phyloP scores from a whole-genome alignment of 176 grass and related monocot species.

The Ensete glaucum region DNA sequence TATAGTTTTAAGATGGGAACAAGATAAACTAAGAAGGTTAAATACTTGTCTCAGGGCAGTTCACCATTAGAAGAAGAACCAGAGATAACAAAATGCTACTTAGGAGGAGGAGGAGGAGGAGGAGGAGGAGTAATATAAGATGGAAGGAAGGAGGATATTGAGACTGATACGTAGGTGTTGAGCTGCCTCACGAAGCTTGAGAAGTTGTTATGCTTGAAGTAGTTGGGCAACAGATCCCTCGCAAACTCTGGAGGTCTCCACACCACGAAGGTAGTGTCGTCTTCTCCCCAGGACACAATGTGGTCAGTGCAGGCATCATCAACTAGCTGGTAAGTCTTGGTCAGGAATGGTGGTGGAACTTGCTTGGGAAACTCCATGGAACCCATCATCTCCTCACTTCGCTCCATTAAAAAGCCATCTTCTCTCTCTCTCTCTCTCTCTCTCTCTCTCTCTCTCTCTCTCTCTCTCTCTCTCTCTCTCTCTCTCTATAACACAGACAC shows the following conservation, averaged over 20 bases:
- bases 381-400: conserved; percentile 54
- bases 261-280: conserved; percentile 72
- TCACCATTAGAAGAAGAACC: too few species aligned
- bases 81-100: conserved; percentile 52
- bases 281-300: conserved; percentile 88
- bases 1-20: too few species aligned
- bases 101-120: conserved; percentile 27
- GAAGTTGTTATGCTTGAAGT: conserved; percentile 21
- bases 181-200: conserved; percentile 18
- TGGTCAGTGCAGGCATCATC: conserved; percentile 92
- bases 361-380: conserved; percentile 64
- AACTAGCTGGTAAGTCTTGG: conserved; percentile 94
- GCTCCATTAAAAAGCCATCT: conserved; percentile 57
- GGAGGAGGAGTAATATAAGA: neutral
- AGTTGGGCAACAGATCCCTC: conserved; percentile 56
- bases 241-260: conserved; percentile 78
- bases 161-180: conserved; percentile 33
- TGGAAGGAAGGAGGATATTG: conserved; percentile 41
- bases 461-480: conserved; percentile 1
- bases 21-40: too few species aligned
- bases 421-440: neutral
- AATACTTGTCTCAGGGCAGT: too few species aligned
- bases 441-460: neutral
- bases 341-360: conserved; percentile 79
- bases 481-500: too few species aligned